These are phyloP conservation scores for Multifurca ochricompacta DNA, from an alignment of 768 basidiomycete genomes.

Conservation along the genomic window DNA sequence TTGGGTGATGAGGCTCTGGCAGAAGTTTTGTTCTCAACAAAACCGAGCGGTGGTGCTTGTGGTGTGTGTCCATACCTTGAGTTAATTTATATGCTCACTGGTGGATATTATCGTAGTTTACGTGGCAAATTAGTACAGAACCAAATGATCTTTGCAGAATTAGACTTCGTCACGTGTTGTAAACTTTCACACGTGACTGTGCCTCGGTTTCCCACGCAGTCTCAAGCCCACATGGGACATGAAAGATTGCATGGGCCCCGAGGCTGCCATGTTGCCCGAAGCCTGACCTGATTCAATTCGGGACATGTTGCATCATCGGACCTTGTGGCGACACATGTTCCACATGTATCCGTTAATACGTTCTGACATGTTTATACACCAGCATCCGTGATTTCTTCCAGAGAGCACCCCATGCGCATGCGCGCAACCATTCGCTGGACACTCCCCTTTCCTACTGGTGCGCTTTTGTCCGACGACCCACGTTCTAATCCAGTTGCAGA, in stretches of 20 bases:
- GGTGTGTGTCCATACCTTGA: constrained; percentile 38
- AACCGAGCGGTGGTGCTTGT: constrained; percentile 76
- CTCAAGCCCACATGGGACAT: neutral
- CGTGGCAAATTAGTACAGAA: neutral
- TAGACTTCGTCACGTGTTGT: too few species aligned
- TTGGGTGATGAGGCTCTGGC: constrained; percentile 50
- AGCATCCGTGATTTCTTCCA: too few species aligned
- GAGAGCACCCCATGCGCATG: too few species aligned
- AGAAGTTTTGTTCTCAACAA: constrained; percentile 75
- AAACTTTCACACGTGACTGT: too few species aligned
- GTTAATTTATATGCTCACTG: neutral
- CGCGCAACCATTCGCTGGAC: too few species aligned
- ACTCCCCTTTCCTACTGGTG: too few species aligned
- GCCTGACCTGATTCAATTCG: neutral
- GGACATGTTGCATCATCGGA: neutral
- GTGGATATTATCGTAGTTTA: neutral
- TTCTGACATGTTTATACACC: neutral
- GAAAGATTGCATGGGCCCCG: neutral
- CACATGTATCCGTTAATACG: neutral
- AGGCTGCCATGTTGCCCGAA: neutral
- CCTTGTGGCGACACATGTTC: neutral
- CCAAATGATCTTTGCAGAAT: neutral
- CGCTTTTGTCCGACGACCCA: too few species aligned
- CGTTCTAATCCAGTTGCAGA: too few species aligned
- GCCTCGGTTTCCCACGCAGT: too few species aligned